Evolutionary conservation across 2,329 filamentous ascomycete genomes (phyloP).

Genomic region (Cyclaneusma minus): DNA sequence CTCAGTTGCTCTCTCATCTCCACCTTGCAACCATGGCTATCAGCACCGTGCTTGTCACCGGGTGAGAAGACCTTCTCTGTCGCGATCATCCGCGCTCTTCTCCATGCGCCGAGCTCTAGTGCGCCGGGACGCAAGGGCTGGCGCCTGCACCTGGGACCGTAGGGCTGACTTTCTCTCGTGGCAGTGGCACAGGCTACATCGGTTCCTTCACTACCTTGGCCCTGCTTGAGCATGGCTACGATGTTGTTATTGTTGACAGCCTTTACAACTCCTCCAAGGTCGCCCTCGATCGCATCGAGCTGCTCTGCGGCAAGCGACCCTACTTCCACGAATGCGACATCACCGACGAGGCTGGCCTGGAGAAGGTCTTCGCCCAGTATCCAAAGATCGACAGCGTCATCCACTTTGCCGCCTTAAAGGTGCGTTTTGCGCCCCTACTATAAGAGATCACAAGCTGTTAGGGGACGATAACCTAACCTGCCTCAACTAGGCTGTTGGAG

Average conservation of each 20-base stretch:
- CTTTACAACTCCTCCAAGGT: slow-evolving; percentile 94
- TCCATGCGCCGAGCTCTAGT: too few species aligned
- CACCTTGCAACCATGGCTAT: slow-evolving; percentile 46
- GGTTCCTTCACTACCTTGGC: slow-evolving; percentile 91
- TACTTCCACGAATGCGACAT: slow-evolving; percentile 77
- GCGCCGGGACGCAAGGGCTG: too few species aligned
- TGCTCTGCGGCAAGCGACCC: slow-evolving; percentile 79
- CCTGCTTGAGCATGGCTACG: slow-evolving; percentile 85
- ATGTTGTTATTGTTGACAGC: slow-evolving; percentile 92
- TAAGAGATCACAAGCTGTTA: not conserved
- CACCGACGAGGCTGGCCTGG: slow-evolving; percentile 68
- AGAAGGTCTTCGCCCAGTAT: slow-evolving; percentile 77
- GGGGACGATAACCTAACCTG: slow-evolving; percentile 6
- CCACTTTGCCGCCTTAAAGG: slow-evolving; percentile 96
- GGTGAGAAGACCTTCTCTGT: slow-evolving; percentile 41
- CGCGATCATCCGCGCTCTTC: too few species aligned
- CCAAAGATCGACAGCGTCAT: slow-evolving; percentile 96
- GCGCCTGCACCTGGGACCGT: slow-evolving; percentile 15
- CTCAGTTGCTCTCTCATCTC: not conserved
- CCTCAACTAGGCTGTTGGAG: slow-evolving; percentile 67
- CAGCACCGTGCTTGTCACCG: slow-evolving; percentile 81
- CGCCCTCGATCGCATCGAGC: slow-evolving; percentile 85
- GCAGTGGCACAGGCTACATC: slow-evolving; percentile 95
- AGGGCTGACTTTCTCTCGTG: slow-evolving; percentile 12
- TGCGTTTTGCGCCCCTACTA: slow-evolving; percentile 20